phyloP scores from a whole-genome alignment of 1,284 basidiomycete species.

The Marasmius fiardii region DNA sequence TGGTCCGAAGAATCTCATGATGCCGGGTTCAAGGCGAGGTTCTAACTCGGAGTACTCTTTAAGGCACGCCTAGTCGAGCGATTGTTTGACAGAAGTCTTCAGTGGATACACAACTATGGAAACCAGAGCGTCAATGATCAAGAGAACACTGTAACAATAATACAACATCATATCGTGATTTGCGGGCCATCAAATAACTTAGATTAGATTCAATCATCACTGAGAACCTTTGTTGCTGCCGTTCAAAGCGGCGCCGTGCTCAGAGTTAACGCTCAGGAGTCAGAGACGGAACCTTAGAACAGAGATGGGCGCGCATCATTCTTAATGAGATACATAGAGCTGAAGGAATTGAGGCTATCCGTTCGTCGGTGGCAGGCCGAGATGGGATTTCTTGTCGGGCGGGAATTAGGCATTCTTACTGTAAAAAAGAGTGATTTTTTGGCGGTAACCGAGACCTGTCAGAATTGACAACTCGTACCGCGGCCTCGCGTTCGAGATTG shows the following conservation, averaged over 20 bases:
- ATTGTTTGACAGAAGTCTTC: constrained; percentile 2
- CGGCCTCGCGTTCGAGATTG: not conserved
- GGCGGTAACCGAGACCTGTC: constrained; percentile 1
- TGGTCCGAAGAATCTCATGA: not conserved
- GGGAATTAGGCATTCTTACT: not conserved
- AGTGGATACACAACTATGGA: not conserved
- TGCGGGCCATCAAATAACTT: not conserved
- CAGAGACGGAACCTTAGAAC: not conserved
- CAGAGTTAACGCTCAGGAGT: not conserved
- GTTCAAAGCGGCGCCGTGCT: not conserved
- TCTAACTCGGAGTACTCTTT: not conserved
- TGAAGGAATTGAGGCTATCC: not conserved
- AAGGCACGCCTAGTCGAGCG: not conserved
- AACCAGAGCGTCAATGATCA: not conserved
- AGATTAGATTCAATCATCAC: not conserved
- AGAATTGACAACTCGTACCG: not conserved
- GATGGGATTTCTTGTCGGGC: not conserved
- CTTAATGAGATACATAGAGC: not conserved
- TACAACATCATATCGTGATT: not conserved
- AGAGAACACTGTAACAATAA: not conserved
- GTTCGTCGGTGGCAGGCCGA: not conserved
- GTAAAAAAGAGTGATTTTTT: not conserved
- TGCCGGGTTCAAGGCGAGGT: not conserved
- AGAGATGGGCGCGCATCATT: not conserved
- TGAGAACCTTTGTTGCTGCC: not conserved